Percentiles rank a stretch among this genome's conserved stretches.
phyloP scores from a whole-genome alignment of 441 rosid species.

The Flueggea neowawraea region DNA sequence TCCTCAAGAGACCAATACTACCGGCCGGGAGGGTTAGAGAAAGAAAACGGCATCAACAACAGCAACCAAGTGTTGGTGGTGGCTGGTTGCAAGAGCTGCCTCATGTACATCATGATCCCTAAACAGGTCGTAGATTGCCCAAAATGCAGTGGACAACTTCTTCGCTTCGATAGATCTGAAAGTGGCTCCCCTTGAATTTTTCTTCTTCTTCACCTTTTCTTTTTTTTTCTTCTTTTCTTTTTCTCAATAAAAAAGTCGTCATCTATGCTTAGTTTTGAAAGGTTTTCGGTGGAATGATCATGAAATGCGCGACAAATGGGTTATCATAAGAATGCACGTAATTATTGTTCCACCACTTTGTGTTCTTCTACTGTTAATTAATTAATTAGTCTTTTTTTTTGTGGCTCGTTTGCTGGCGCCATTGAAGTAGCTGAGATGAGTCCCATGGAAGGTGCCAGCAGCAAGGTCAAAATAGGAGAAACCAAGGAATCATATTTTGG shows the following conservation, averaged over 20 bases:
- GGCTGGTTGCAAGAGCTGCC: conserved; percentile 92
- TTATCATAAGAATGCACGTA: not conserved
- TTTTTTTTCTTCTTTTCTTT: not conserved
- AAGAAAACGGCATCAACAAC: conserved; percentile 3
- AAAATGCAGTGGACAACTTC: conserved; percentile 74
- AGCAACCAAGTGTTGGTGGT: conserved; percentile 59
- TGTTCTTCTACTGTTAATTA: no score
- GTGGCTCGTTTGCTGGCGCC: no score
- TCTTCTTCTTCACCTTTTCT: no score
- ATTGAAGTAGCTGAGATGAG: no score
- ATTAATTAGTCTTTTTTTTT: no score
- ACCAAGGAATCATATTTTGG: no score
- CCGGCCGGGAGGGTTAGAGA: not conserved
- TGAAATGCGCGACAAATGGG: conserved; percentile 28
- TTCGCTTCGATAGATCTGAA: conserved; percentile 72
- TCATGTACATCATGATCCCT: conserved; percentile 93
- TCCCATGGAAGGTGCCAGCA: no score
- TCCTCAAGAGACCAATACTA: conserved; percentile 31
- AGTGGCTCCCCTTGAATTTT: conserved; percentile 32
- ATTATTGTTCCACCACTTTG: no score
- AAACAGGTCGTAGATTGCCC: conserved; percentile 80
- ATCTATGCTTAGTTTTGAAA: conserved; percentile 18
- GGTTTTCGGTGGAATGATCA: conserved; percentile 25
- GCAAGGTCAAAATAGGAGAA: no score
- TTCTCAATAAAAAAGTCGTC: conserved; percentile 20